phyloP scores from a whole-genome alignment of 202 grass and related monocot species.

The Tripidium arundinaceum region DNA sequence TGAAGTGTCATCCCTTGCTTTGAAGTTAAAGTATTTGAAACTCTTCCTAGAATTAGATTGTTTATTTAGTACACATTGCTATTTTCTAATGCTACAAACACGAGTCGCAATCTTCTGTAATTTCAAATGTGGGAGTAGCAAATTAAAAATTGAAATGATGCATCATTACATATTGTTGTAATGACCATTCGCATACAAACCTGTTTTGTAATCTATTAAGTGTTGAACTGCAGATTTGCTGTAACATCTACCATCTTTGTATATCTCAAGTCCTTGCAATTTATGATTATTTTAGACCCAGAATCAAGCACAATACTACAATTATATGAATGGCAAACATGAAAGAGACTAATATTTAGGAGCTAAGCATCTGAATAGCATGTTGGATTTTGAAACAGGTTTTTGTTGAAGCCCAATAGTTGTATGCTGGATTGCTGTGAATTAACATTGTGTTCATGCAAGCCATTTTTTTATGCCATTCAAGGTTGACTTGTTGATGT shows the following conservation, averaged over 20 bases:
- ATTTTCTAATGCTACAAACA: background rate
- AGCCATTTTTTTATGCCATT: background rate
- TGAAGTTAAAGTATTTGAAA: too few species aligned
- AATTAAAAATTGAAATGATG: background rate
- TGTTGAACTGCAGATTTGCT: background rate
- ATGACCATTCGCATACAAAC: background rate
- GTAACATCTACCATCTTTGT: background rate
- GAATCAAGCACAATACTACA: slow-evolving; percentile 1
- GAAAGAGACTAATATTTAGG: slow-evolving; percentile 15
- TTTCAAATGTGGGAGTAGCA: background rate
- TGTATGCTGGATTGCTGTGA: background rate
- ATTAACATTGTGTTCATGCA: background rate
- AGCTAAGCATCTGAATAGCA: background rate
- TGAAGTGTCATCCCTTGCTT: too few species aligned
- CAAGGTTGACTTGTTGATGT: background rate
- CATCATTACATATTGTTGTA: background rate
- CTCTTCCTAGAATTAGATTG: too few species aligned
- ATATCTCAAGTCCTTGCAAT: background rate
- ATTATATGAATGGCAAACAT: slow-evolving; percentile 9
- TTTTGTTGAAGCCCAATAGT: background rate
- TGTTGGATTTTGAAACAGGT: background rate
- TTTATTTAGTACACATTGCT: background rate
- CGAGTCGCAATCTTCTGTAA: background rate
- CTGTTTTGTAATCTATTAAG: background rate
- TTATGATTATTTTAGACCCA: background rate